These are phyloP conservation scores for Cladosporium sphaerospermum DNA, from an alignment of 2,329 filamentous ascomycete species.

Conservation along the genomic window DNA sequence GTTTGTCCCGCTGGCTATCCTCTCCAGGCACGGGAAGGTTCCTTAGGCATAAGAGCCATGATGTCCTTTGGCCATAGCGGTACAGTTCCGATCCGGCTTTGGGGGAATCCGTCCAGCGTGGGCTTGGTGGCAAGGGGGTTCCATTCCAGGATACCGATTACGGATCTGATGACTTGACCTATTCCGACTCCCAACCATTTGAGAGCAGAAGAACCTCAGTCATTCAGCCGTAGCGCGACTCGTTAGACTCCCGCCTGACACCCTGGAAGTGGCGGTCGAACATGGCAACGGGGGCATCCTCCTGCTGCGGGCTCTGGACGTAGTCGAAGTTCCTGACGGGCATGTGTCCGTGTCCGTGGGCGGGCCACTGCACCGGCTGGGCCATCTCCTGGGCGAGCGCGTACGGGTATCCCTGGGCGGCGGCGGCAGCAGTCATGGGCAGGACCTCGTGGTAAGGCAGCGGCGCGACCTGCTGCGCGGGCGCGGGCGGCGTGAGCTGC, in stretches of 20 bases:
- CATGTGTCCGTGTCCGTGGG: not conserved
- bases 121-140: no score
- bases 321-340: constrained; percentile 22
- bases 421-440: not conserved
- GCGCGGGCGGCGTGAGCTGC: not conserved
- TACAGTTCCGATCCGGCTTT: no score
- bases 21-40: no score
- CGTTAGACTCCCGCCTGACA: constrained; percentile 21
- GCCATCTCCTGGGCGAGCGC: not conserved
- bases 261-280: constrained; percentile 24
- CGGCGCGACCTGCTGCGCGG: constrained; percentile 7
- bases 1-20: no score
- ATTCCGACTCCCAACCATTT: no score
- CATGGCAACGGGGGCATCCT: constrained; percentile 19
- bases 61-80: no score
- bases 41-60: no score
- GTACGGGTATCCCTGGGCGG: not conserved
- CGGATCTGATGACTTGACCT: no score
- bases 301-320: constrained; percentile 19
- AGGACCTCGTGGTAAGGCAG: constrained; percentile 7
- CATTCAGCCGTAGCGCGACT: constrained; percentile 24
- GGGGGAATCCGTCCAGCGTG: no score
- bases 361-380: no score
- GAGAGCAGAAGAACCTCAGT: no score
- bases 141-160: no score